These are phyloP conservation scores for Periglandula ipomoeae DNA, from an alignment of 2,329 filamentous ascomycete species.

Conservation along the genomic window DNA sequence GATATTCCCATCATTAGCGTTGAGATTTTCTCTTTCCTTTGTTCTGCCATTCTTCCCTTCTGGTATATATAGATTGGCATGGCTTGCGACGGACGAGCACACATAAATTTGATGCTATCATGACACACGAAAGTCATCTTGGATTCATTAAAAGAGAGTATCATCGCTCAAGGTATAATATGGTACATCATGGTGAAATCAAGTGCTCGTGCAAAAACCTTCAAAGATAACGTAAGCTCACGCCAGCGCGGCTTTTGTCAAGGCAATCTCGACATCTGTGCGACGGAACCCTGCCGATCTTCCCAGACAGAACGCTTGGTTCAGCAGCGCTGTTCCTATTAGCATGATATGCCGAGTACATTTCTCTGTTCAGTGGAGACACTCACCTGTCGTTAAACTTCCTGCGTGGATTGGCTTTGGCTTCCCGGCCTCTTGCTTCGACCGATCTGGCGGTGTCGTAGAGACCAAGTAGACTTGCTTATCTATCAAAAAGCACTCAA, in stretches of 20 bases:
- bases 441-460: background rate
- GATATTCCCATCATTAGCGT: background rate
- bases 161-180: no score
- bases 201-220: no score
- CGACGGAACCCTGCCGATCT: slow-evolving; percentile 11
- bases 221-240: background rate
- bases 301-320: slow-evolving; percentile 8
- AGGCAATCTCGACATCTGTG: slow-evolving; percentile 8
- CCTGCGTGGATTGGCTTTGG: background rate
- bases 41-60: background rate
- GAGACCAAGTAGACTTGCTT: slow-evolving; percentile 4
- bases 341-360: background rate
- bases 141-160: no score
- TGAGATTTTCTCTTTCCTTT: background rate
- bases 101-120: background rate
- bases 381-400: background rate
- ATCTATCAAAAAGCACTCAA: slow-evolving; percentile 10
- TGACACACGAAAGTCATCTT: no score
- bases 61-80: background rate
- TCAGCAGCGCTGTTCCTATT: slow-evolving; percentile 6
- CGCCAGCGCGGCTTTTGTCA: background rate
- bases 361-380: background rate
- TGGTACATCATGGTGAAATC: no score
- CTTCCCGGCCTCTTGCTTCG: background rate
- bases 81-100: background rate